These are phyloP conservation scores for Pyrenophora teres DNA, from an alignment of 2,329 filamentous ascomycete species.

Conservation along the genomic window DNA sequence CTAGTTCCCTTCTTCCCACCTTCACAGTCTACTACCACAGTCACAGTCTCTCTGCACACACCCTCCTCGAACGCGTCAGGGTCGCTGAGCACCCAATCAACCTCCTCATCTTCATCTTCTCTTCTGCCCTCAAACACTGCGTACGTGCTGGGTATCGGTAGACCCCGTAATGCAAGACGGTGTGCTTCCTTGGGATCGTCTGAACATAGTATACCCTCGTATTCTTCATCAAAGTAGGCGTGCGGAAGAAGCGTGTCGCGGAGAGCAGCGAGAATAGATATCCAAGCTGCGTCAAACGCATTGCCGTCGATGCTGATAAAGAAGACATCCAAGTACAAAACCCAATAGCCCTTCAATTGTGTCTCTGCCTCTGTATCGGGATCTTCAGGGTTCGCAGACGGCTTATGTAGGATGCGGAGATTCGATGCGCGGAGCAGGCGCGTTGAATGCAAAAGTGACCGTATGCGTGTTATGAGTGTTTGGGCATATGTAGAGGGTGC, in stretches of 20 bases:
- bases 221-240: conserved; percentile 83
- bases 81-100: conserved; percentile 78
- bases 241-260: conserved; percentile 75
- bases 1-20: conserved; percentile 64
- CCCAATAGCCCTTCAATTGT: conserved; percentile 85
- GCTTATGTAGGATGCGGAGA: conserved; percentile 72
- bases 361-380: conserved; percentile 54
- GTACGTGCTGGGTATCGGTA: conserved; percentile 79
- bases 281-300: conserved; percentile 89
- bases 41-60: conserved; percentile 81
- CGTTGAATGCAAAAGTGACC: conserved; percentile 74
- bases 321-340: conserved; percentile 91
- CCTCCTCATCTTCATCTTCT: conserved; percentile 51
- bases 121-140: conserved; percentile 65
- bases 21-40: conserved; percentile 72
- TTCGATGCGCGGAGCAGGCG: conserved; percentile 68
- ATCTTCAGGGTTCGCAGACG: conserved; percentile 50
- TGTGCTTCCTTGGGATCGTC: conserved; percentile 59
- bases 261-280: conserved; percentile 79
- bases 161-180: conserved; percentile 63
- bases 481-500: conserved; percentile 82
- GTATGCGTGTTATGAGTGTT: conserved; percentile 79
- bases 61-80: conserved; percentile 89
- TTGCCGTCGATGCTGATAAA: conserved; percentile 93
- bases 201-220: conserved; percentile 78